Evolutionary conservation across 176 grass and related monocot genomes (phyloP), one percentile per base, ranked within the genome.

Genomic region (Rhipidocladum racemiflorum): DNA sequence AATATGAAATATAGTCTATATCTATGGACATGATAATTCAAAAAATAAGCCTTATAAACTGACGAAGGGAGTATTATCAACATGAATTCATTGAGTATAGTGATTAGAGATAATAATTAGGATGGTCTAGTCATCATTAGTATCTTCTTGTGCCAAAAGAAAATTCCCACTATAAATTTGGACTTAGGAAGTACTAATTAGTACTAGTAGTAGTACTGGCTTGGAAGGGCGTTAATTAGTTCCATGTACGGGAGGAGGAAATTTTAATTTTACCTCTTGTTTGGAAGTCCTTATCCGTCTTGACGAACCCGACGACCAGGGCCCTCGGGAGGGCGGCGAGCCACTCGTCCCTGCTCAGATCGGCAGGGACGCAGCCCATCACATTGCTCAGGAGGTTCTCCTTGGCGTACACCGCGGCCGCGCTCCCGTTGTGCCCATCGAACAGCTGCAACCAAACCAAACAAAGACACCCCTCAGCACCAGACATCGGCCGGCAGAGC

Each of bases 271-370:
- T 70, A 99, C 96, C 92, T 95, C 75, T 87, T 7, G 87, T 87
- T 72, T 93, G 96, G 57, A 99, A 91, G 83, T 99, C 96, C 77
- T 99, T 95, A 71, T 99, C 96, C 3, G 96, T 99, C 85, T 93
- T 95, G 75, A 95, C 92, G 86, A 99, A 99, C 1, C 92, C 96
- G 11, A 93, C 93, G 88, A 99, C 96, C 61, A 99, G 88, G 53
- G 96, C 92, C 76, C 96, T 91, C 18, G 93, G 92, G 63, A 99
- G 89, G 29, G 96, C 91, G 49, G 89, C 82, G 38, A 99, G 85
- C 93, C 96, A 99, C 11, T 99, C 96, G 57, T 99, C 92, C 85
- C 89, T 78, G 68, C 18, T 75, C 24, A 99, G 83, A 88, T 99
- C 88, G 56, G 91, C 20, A 16, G 93, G 96, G 70, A 99, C 92